Conservation (phyloP, 2,329 filamentous ascomycete species). For the Ceratocystis cacaofunesta region DNA sequence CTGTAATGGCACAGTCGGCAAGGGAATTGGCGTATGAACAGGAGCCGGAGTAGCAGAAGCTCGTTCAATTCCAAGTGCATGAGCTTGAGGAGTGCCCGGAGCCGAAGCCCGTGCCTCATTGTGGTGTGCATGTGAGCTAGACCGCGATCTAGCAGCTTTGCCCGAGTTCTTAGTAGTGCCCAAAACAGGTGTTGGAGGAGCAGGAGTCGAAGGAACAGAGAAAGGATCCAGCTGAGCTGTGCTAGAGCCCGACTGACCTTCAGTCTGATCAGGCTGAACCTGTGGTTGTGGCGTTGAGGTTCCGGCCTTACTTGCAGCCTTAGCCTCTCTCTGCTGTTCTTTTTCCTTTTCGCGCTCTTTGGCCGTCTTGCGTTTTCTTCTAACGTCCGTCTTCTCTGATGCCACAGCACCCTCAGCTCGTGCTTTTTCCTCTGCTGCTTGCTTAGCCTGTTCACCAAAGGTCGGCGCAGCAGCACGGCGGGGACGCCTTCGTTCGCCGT, state of each 20-base stretch:
- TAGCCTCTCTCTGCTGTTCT: slow-evolving; percentile 26
- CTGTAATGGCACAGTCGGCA: slow-evolving; percentile 11
- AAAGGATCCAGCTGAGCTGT: neutral
- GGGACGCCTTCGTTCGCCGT: slow-evolving; percentile 45
- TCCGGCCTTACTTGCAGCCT: slow-evolving; percentile 24
- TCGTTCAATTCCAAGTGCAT: slow-evolving; percentile 21
- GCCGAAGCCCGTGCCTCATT: slow-evolving; percentile 28
- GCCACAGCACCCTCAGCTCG: slow-evolving; percentile 8
- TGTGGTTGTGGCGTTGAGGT: slow-evolving; percentile 24
- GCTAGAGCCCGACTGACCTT: neutral
- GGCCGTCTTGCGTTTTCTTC: slow-evolving; percentile 19
- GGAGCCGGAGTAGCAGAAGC: slow-evolving; percentile 3
- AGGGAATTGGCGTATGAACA: slow-evolving; percentile 10
- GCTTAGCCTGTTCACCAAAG: slow-evolving; percentile 43
- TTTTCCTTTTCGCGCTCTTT: slow-evolving; percentile 35
- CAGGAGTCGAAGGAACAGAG: slow-evolving; percentile 11
- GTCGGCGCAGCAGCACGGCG: slow-evolving; percentile 54
- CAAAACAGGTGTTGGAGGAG: slow-evolving; percentile 32
- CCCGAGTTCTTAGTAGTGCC: slow-evolving; percentile 26
- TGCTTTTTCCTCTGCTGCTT: slow-evolving; percentile 14
- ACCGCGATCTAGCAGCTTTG: slow-evolving; percentile 37
- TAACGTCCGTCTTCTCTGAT: slow-evolving; percentile 9
- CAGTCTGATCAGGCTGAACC: neutral
- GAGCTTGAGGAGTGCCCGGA: slow-evolving; percentile 26
- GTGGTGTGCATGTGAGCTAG: slow-evolving; percentile 36